Evolutionary conservation across 805 yeast species (phyloP), one percentile per base, ranked within the genome.

Genomic region (Candida peoriensis): DNA sequence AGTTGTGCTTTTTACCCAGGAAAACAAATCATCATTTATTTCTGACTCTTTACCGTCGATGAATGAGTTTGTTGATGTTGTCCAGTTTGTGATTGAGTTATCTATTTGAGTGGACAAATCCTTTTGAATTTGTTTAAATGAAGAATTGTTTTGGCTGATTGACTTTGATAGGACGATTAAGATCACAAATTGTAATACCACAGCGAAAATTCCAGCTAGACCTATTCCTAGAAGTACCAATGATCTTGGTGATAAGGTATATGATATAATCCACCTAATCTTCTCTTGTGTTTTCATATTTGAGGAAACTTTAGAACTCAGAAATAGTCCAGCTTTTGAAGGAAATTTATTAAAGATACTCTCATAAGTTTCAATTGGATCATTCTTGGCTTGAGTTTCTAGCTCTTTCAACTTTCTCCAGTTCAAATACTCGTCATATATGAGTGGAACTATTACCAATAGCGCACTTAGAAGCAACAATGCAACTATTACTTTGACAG

Each of bases 11-110:
- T 68, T 65, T 1, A 85, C 67, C 74, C 83, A 74, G 0, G 84
- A 83, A 41, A 89, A 75, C 12, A 87, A 43, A 24, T 78, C 72
- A 4, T 67, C 60, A 55, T 93, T 93, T 21, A 88, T 57, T 4
- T 54, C 53, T 2, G 43, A 42, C 50, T 83, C 78, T 26, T 78
- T 70, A 1, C 42, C 33, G 6, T 55, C 44, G 7, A 89, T 60
- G 38, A 74, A 74, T 0, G 34, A 38, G 48, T 87, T 87, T 1
- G 88, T 76, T 11, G 66, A 60, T 23, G 57, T 54, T 0, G 73
- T 57, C 90, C 90, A 82, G 4, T 44, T 39, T 16, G 42, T 28
- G 21, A 74, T 35, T 5, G 70, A 65, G 1, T 44, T 42, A 24
- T 56, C 50, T 4, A 74, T 32, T 15, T 50, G 35, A 4, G 42